Percentiles rank a stretch among this genome's conserved stretches.
These are phyloP conservation scores for Phytophthora pini DNA, from an alignment of 352 stramenopile species.

Conservation along the genomic window DNA sequence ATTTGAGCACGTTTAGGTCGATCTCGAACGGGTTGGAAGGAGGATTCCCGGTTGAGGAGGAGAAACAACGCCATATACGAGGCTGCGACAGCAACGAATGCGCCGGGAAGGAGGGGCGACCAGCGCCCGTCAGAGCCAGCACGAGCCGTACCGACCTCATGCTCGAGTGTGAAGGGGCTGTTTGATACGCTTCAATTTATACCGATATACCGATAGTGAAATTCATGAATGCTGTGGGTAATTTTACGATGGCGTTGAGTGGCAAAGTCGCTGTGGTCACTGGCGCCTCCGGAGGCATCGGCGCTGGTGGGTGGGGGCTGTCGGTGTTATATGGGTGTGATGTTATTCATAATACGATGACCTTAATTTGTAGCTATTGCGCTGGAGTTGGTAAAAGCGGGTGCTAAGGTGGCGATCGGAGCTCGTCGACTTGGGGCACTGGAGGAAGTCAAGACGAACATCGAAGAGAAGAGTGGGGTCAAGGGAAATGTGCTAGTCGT, in stretches of 20 bases:
- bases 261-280: slow-evolving; percentile 89
- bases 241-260: slow-evolving; percentile 31
- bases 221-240: too few relatives aligned
- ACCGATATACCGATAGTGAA: slow-evolving; percentile 12
- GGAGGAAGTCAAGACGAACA: slow-evolving; percentile 38
- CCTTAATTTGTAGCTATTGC: slow-evolving; percentile 53
- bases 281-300: slow-evolving; percentile 91
- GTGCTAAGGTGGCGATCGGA: slow-evolving; percentile 84
- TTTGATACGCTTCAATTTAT: slow-evolving; percentile 2
- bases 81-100: background rate
- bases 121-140: slow-evolving; percentile 8
- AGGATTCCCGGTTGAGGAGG: slow-evolving; percentile 1
- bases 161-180: background rate
- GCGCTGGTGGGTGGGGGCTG: slow-evolving; percentile 36
- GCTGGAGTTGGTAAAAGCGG: slow-evolving; percentile 60
- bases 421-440: slow-evolving; percentile 66
- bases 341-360: background rate
- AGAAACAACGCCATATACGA: slow-evolving; percentile 7
- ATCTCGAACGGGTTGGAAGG: slow-evolving; percentile 61
- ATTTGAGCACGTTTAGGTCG: slow-evolving; percentile 40
- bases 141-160: slow-evolving; percentile 12
- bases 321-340: background rate
- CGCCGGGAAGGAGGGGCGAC: background rate
- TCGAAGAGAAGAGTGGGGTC: slow-evolving; percentile 25
- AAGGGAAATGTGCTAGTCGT: slow-evolving; percentile 43